These are phyloP conservation scores for Trichoderma sp. DNA, from an alignment of 2,329 filamentous ascomycete genomes.

Conservation along the genomic window DNA sequence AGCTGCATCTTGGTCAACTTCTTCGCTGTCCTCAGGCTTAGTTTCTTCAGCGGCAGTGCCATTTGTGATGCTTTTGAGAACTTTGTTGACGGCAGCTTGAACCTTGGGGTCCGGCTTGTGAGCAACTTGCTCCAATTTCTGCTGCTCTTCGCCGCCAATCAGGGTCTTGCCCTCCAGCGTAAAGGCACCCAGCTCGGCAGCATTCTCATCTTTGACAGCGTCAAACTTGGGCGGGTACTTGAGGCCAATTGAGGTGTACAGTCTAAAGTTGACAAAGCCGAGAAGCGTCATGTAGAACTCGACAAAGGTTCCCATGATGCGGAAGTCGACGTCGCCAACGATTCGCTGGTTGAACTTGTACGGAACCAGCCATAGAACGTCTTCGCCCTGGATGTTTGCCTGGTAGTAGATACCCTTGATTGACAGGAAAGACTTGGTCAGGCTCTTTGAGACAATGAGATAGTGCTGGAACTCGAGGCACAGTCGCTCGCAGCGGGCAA, in stretches of 20 bases:
- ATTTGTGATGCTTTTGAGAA: conserved; percentile 53
- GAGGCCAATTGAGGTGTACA: conserved; percentile 88
- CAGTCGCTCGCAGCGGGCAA: conserved; percentile 89
- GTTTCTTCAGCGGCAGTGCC: conserved; percentile 42
- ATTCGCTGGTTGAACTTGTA: conserved; percentile 98
- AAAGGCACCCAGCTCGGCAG: conserved; percentile 88
- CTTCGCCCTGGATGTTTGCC: conserved; percentile 94
- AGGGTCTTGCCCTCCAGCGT: conserved; percentile 76
- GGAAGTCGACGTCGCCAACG: conserved; percentile 92
- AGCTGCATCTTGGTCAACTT: conserved; percentile 52
- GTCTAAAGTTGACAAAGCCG: conserved; percentile 91
- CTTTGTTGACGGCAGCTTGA: conserved; percentile 67
- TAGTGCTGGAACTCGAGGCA: conserved; percentile 98
- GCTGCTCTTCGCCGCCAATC: conserved; percentile 55
- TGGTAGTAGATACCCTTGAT: conserved; percentile 99
- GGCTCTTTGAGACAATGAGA: conserved; percentile 84
- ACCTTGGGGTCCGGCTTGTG: conserved; percentile 62
- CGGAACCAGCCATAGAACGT: conserved; percentile 94
- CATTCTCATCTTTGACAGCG: conserved; percentile 79
- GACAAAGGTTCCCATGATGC: conserved; percentile 98
- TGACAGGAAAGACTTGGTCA: conserved; percentile 94
- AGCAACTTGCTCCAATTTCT: conserved; percentile 49
- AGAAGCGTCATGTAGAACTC: conserved; percentile 98
- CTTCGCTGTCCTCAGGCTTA: conserved; percentile 43
- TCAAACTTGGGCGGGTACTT: conserved; percentile 98